These are phyloP conservation scores for Globisporangium recalcitrans DNA, from an alignment of 352 stramenopile genomes.

Conservation along the genomic window DNA sequence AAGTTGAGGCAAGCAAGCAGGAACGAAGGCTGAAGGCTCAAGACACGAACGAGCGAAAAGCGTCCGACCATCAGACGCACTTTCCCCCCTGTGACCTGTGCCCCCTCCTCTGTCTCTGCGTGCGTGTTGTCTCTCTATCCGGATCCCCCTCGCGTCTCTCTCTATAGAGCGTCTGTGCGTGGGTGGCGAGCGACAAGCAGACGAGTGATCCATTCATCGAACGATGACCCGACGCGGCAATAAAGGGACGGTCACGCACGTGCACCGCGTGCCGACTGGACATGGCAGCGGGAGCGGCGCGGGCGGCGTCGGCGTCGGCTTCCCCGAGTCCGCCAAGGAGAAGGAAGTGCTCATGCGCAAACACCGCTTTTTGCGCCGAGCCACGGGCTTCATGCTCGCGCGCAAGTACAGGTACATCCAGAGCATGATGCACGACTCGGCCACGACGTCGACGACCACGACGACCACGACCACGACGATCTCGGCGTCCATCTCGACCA, in stretches of 20 bases:
- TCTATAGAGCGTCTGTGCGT: not conserved
- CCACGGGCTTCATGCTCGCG: constrained; percentile 66
- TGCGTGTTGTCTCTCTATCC: not conserved
- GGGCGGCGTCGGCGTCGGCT: constrained; percentile 10
- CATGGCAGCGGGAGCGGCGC: constrained; percentile 2
- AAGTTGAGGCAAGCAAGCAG: not conserved
- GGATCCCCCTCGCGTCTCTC: not conserved
- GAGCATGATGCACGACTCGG: constrained; percentile 18
- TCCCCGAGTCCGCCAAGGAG: constrained; percentile 22
- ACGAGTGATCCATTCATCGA: constrained; percentile 1
- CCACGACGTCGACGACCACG: constrained; percentile 3
- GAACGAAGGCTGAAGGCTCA: not conserved
- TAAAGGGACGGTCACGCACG: constrained; percentile 39
- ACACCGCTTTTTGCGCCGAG: constrained; percentile 53
- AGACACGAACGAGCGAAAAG: not conserved
- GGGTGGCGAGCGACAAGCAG: not conserved
- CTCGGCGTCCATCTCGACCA: constrained; percentile 12
- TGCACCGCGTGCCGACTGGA: constrained; percentile 30
- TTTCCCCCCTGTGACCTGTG: not conserved
- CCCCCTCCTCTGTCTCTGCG: not conserved
- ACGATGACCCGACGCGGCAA: constrained; percentile 51
- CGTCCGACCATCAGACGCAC: constrained; percentile 5
- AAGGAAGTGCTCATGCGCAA: constrained; percentile 50
- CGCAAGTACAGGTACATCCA: constrained; percentile 59
- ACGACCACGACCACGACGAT: constrained; percentile 15